These are phyloP conservation scores for Wickerhamiella sergipiensis DNA, from an alignment of 805 yeast genomes.

Conservation along the genomic window DNA sequence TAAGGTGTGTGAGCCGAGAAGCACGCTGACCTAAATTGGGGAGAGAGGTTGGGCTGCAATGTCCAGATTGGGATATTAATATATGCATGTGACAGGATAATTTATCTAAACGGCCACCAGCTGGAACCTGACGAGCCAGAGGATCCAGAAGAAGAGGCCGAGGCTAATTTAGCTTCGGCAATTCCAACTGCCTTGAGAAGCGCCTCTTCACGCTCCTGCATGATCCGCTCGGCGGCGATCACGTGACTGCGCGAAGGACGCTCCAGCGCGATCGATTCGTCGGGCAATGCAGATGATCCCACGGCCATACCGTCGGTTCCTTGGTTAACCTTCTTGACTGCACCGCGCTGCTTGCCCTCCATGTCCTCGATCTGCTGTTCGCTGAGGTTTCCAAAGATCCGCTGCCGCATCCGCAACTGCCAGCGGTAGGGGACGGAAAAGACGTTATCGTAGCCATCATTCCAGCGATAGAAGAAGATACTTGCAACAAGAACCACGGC, in stretches of 20 bases:
- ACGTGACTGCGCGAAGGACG: conserved; percentile 61
- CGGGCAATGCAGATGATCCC: conserved; percentile 23
- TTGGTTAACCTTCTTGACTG: conserved; percentile 13
- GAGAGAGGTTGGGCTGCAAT: neutral
- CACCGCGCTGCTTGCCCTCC: conserved; percentile 26
- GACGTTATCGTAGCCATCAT: conserved; percentile 67
- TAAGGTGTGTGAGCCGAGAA: too few species aligned
- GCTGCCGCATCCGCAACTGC: conserved; percentile 43
- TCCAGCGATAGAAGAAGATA: conserved; percentile 70
- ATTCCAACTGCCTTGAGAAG: conserved; percentile 33
- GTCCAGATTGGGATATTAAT: neutral
- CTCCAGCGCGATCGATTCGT: conserved; percentile 38
- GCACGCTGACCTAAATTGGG: neutral
- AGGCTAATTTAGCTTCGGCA: conserved; percentile 24
- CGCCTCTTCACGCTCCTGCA: conserved; percentile 55
- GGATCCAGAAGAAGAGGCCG: neutral
- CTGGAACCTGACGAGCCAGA: neutral
- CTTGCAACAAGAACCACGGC: conserved; percentile 41
- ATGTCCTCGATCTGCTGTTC: conserved; percentile 54
- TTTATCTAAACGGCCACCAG: conserved; percentile 1
- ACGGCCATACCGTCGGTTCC: conserved; percentile 4
- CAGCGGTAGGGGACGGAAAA: conserved; percentile 53
- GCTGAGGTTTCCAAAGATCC: conserved; percentile 38
- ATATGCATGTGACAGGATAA: neutral
- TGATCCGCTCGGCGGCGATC: conserved; percentile 57